phyloP scores from a whole-genome alignment of 768 basidiomycete species.

The Trametes gibbosa region DNA sequence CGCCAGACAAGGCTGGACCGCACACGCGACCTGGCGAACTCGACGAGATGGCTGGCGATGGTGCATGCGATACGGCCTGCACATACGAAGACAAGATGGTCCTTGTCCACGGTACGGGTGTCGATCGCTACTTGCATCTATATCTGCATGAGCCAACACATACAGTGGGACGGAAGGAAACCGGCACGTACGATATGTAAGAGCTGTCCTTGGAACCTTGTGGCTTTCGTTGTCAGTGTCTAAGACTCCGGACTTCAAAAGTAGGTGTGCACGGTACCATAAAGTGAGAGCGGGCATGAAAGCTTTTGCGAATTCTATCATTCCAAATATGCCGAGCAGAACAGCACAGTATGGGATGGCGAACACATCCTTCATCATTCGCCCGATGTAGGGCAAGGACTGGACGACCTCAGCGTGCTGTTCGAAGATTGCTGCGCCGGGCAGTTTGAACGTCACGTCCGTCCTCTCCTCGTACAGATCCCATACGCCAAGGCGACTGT shows the following conservation, averaged over 20 bases:
- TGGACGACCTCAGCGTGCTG: neutral
- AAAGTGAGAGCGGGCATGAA: neutral
- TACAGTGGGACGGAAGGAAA: neutral
- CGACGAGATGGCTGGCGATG: slow-evolving; percentile 43
- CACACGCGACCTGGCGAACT: slow-evolving; percentile 29
- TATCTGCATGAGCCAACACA: neutral
- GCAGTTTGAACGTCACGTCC: neutral
- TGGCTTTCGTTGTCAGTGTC: no score
- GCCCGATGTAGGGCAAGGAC: neutral
- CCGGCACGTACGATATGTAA: slow-evolving; percentile 49
- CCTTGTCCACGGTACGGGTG: slow-evolving; percentile 55
- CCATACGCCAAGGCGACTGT: neutral
- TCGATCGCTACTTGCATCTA: slow-evolving; percentile 70
- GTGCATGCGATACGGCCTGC: slow-evolving; percentile 53
- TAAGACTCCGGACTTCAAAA: no score
- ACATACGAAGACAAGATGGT: slow-evolving; percentile 52
- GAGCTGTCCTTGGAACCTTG: slow-evolving; percentile 68
- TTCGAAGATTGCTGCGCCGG: neutral
- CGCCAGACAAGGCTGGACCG: slow-evolving; percentile 48
- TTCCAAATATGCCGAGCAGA: neutral
- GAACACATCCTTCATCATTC: neutral
- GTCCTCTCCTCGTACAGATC: neutral
- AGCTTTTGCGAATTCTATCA: neutral
- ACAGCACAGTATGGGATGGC: neutral
- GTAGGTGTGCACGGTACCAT: neutral